phyloP scores from a whole-genome alignment of 495 filamentous ascomycete genomes.

The Penicillium taxi region DNA sequence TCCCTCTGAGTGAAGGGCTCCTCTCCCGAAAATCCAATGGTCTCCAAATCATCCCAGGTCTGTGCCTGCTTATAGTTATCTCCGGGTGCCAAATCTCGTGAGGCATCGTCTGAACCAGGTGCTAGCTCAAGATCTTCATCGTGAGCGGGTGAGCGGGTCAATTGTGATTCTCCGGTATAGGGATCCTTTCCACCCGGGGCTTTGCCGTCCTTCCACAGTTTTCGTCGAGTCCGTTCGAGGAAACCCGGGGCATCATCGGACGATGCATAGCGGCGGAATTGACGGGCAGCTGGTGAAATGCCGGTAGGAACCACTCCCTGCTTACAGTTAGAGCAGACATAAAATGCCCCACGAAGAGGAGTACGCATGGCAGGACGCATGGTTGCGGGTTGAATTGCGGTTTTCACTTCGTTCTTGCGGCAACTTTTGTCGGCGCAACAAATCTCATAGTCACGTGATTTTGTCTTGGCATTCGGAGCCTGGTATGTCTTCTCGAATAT shows the following conservation, averaged over 20 bases:
- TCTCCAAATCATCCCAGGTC: constrained; percentile 13
- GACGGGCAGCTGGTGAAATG: constrained; percentile 29
- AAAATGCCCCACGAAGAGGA: constrained; percentile 32
- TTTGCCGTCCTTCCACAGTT: constrained; percentile 49
- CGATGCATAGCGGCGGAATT: constrained; percentile 36
- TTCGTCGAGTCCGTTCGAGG: constrained; percentile 43
- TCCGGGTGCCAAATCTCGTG: constrained; percentile 9
- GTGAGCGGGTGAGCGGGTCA: neutral
- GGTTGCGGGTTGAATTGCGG: too few species aligned
- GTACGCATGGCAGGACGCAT: constrained; percentile 38
- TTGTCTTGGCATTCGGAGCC: constrained; percentile 13
- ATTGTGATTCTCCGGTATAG: constrained; percentile 34
- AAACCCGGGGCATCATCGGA: constrained; percentile 31
- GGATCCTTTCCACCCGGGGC: constrained; percentile 49
- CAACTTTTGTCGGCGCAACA: constrained; percentile 22
- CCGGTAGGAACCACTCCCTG: constrained; percentile 30
- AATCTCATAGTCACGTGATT: constrained; percentile 24
- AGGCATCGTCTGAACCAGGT: constrained; percentile 4
- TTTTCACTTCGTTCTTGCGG: constrained; percentile 23
- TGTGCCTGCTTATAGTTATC: constrained; percentile 14
- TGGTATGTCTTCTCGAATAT: neutral
- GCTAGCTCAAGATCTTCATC: neutral
- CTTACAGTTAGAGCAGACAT: constrained; percentile 40
- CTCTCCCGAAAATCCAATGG: constrained; percentile 12
- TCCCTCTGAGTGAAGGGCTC: constrained; percentile 10